A percentile compares a stretch with the other conserved stretches of the same genome.
Conservation (phyloP, 805 yeast genomes). For the Cyberlindnera euphorbiiphila region DNA sequence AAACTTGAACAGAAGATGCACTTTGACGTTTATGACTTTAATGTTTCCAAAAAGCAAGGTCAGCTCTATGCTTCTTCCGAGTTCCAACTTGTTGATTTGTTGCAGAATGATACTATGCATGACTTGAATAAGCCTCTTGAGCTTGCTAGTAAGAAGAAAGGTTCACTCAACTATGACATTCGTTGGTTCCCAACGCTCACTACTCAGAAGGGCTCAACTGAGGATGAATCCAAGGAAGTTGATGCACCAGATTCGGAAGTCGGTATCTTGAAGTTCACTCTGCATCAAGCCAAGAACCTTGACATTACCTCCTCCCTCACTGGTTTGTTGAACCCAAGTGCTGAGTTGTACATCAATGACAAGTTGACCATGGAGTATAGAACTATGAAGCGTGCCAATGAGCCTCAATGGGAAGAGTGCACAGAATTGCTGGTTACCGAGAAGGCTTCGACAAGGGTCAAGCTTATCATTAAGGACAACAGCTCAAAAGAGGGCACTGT, state of each 20-base stretch:
- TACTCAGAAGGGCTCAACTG: constrained; percentile 17
- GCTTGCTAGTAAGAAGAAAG: constrained; percentile 50
- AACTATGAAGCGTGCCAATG: constrained; percentile 61
- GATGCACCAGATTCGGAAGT: constrained; percentile 54
- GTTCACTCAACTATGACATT: constrained; percentile 54
- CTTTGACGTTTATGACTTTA: constrained; percentile 52
- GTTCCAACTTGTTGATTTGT: constrained; percentile 54
- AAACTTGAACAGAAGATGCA: constrained; percentile 53
- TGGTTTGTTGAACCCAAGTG: constrained; percentile 53
- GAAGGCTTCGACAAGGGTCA: constrained; percentile 52
- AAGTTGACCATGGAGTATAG: constrained; percentile 55
- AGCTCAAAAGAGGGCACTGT: constrained; percentile 41
- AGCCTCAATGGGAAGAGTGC: constrained; percentile 66
- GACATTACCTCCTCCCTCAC: constrained; percentile 48
- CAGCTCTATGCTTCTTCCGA: constrained; percentile 45
- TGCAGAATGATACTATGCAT: constrained; percentile 46
- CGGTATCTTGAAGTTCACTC: constrained; percentile 63
- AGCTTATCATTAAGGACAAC: constrained; percentile 58
- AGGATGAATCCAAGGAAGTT: constrained; percentile 29
- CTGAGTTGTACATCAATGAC: constrained; percentile 58
- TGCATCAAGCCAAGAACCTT: constrained; percentile 58
- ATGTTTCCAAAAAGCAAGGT: constrained; percentile 50
- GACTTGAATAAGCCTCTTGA: constrained; percentile 25
- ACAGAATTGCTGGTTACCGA: constrained; percentile 60
- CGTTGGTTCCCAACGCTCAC: constrained; percentile 37